Conservation (phyloP, 2,329 filamentous ascomycete species). For the Pseudogymnoascus sp. region DNA sequence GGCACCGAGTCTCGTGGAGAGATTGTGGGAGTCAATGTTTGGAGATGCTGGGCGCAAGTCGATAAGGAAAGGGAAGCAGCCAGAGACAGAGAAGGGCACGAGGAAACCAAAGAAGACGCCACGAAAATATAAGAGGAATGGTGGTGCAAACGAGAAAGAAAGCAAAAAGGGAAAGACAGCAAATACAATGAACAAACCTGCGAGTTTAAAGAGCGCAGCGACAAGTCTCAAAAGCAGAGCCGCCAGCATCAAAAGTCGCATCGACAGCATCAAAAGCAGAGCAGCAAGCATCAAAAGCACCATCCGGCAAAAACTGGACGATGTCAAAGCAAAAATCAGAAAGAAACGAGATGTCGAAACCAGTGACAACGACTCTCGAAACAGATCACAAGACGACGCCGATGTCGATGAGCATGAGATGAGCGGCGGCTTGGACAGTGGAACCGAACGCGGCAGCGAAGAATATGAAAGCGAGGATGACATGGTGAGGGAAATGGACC, state of each 20-base stretch:
- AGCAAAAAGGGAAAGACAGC: background rate
- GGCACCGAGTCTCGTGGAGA: background rate
- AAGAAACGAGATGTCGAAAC: background rate
- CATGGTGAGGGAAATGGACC: background rate
- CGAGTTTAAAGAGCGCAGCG: background rate
- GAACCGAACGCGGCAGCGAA: background rate
- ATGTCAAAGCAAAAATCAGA: background rate
- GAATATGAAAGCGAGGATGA: background rate
- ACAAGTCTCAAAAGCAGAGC: background rate
- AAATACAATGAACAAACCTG: background rate
- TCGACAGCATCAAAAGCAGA: background rate
- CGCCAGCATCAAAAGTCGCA: background rate
- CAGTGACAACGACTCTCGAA: background rate
- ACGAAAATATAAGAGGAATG: background rate
- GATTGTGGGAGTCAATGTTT: background rate
- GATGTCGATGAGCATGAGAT: background rate
- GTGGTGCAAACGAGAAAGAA: background rate
- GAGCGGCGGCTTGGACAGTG: background rate
- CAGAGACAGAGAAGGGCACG: background rate
- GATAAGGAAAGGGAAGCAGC: background rate
- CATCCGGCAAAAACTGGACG: background rate
- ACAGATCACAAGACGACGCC: background rate
- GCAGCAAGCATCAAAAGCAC: background rate
- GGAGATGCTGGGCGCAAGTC: background rate
- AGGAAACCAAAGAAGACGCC: background rate